Base-by-base conservation (phyloP, 345 rosid genomes). In the Hibiscus tridactylites region DNA sequence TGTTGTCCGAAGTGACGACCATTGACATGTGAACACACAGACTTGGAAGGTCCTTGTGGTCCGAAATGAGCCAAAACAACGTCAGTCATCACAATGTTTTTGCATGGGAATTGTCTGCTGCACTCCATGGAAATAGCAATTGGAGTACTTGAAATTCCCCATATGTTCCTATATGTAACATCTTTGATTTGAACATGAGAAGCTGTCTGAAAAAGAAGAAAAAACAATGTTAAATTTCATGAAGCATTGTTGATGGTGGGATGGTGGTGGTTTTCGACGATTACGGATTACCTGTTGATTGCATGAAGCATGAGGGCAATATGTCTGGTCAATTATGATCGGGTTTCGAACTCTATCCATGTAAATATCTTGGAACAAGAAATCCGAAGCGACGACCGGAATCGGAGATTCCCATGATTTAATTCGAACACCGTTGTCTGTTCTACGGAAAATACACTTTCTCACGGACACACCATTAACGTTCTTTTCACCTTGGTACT, bases 331-430 rank as follows among this genome's bases (percentile, higher is more conserved):
- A 1, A 85, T 77, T 28, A 80, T 75, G 15, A 85, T 82, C 1
- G 88, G 86, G 33, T 85, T 85, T 9, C 67, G 60, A 7, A 85
- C 88, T 21, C 71, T 73, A 19, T 80, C 58, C 88, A 85, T 82
- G 35, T 35, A 53, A 58, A 85, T 80, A 21, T 80, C 71, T 15
- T 81, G 68, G 47, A 71, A 85, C 12, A 47, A 77, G 44, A 85
- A 62, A 16, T 66, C 68, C 0, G 80, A 67, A 28, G 76, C 83
- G 5, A 62, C 52, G 52, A 73, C 72, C 2, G 3, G 8, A 21
- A 46, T 37, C 5, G 76, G 71, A 4, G 83, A 81, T 31, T 71
- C 81, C 84, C 84, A 79, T 2, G 84, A 77, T 74, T 82, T 85
- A 65, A 85, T 85, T 60, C 88, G 76, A 1, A 80, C 77, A 19